Base-by-base conservation (phyloP, 176 grass and related monocot genomes). In the Aegilops umbellulata region DNA sequence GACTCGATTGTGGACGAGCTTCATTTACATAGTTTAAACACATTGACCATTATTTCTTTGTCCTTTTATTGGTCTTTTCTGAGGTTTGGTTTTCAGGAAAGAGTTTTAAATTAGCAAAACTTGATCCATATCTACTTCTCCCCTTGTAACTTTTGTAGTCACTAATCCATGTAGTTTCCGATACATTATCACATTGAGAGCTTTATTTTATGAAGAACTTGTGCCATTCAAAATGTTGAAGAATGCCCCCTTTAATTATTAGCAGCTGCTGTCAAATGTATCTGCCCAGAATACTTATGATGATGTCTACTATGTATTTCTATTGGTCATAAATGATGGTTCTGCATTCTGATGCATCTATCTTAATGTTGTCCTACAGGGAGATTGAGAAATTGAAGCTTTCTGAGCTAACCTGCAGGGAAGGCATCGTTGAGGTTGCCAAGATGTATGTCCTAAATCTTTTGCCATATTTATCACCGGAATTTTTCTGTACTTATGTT, bases 331-430 rank as follows among this genome's bases (percentile, higher is more conserved):
- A 51, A 20, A 67, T 0, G 25, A 66, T 16, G 41, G 15, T 84
- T 76, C 8, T n/a, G 35, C n/a, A 84, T 84, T 79, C 12, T 84
- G 74, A 78, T 70, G 29, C 49, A 12, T 84, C 14, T n/a, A 10
- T 65, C 60, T 74, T 38, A 64, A 78, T 86, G 27, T 67, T 81
- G 22, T 66, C 62, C 39, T 85, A 42, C 84, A 95, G 94, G 81
- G 94, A 95, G 78, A 95, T 95, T 80, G 94, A 95, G 86, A 95
- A 95, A 77, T 67, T 95, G 91, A 95, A 95, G 81, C 91, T 95
- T 51, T 91, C 86, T 80, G 94, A 95, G 83, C 80, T 95, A 72
- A 89, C 91, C 19, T 95, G 94, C 86, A 93, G 91, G 71, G 88
- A 93, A 85, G 94, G 94, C 72, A 87, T 95, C 35, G 84, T 93